Percentiles rank a stretch among this genome's conserved stretches.
Evolutionary conservation across 192 early-diverging fungal species (phyloP).

Genomic region (Coemansia sp.): DNA sequence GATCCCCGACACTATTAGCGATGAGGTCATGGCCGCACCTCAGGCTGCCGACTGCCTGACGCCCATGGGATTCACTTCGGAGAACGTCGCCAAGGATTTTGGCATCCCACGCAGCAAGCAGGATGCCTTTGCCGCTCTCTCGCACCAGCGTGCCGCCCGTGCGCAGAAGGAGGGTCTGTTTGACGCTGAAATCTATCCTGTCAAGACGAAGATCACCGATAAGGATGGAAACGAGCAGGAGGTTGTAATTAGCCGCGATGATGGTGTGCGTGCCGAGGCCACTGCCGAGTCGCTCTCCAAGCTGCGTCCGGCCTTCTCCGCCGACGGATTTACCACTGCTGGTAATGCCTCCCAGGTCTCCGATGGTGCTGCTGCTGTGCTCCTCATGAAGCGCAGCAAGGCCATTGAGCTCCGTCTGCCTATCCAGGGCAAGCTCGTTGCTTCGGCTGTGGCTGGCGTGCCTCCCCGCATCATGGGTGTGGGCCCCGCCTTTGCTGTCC

Average conservation of each 20-base stretch:
- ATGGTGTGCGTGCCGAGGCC: constrained; percentile 84
- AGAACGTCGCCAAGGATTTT: constrained; percentile 94
- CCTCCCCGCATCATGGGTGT: constrained; percentile 96
- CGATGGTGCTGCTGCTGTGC: constrained; percentile 95
- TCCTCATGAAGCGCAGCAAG: constrained; percentile 92
- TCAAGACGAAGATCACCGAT: constrained; percentile 73
- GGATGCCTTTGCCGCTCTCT: constrained; percentile 86
- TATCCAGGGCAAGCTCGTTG: constrained; percentile 85
- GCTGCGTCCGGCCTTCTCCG: constrained; percentile 86
- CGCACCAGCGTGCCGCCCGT: constrained; percentile 79
- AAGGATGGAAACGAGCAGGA: constrained; percentile 78
- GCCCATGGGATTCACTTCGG: constrained; percentile 94
- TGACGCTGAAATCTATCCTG: constrained; percentile 88
- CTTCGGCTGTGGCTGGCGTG: constrained; percentile 87
- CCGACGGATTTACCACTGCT: constrained; percentile 85
- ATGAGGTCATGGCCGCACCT: constrained; percentile 71
- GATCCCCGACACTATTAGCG: constrained; percentile 71
- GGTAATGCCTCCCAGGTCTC: constrained; percentile 98
- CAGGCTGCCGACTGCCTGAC: constrained; percentile 83
- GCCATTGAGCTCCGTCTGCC: constrained; percentile 86
- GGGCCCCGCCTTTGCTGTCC: constrained; percentile 95
- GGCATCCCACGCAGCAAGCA: constrained; percentile 84
- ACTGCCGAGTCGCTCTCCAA: constrained; percentile 82
- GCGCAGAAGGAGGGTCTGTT: constrained; percentile 93
- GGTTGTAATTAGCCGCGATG: constrained; percentile 80